These are phyloP conservation scores for Aspergillus steynii DNA, from an alignment of 495 filamentous ascomycete genomes.

Conservation along the genomic window DNA sequence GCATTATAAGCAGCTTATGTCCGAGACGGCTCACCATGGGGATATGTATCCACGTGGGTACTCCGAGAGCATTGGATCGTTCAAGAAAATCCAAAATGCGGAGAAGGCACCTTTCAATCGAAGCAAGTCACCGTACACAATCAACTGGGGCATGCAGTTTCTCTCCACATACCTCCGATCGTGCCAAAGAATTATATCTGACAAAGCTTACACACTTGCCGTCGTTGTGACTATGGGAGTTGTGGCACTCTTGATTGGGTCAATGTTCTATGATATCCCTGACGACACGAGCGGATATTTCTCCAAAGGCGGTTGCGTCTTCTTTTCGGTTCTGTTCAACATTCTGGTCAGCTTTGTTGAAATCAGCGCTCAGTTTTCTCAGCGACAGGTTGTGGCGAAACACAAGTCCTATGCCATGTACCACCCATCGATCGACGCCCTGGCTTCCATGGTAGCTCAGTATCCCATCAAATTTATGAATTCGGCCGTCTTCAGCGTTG, in stretches of 20 bases:
- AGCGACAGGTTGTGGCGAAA: conserved; percentile 27
- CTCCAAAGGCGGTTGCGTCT: conserved; percentile 70
- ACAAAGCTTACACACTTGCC: conserved; percentile 38
- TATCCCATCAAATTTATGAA: neutral
- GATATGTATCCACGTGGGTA: neutral
- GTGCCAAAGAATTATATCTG: conserved; percentile 15
- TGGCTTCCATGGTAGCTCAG: neutral
- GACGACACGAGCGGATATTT: conserved; percentile 65
- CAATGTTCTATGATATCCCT: conserved; percentile 74
- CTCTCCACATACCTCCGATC: conserved; percentile 10
- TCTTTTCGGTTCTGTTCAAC: conserved; percentile 80
- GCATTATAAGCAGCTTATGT: conserved; percentile 41
- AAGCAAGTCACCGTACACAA: conserved; percentile 23
- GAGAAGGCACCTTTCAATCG: conserved; percentile 21
- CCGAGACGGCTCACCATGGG: conserved; percentile 21
- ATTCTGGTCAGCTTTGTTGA: conserved; percentile 73
- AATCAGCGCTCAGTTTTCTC: conserved; percentile 55
- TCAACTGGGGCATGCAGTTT: conserved; percentile 3
- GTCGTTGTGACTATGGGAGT: conserved; percentile 37
- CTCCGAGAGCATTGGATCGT: conserved; percentile 31
- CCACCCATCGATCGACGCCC: neutral
- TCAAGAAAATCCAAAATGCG: conserved; percentile 25
- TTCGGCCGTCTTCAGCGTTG: neutral
- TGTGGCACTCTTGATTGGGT: conserved; percentile 73
- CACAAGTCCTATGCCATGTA: neutral